These are phyloP conservation scores for Ophiostoma sp. DNA, from an alignment of 2,329 filamentous ascomycete species.

Conservation along the genomic window DNA sequence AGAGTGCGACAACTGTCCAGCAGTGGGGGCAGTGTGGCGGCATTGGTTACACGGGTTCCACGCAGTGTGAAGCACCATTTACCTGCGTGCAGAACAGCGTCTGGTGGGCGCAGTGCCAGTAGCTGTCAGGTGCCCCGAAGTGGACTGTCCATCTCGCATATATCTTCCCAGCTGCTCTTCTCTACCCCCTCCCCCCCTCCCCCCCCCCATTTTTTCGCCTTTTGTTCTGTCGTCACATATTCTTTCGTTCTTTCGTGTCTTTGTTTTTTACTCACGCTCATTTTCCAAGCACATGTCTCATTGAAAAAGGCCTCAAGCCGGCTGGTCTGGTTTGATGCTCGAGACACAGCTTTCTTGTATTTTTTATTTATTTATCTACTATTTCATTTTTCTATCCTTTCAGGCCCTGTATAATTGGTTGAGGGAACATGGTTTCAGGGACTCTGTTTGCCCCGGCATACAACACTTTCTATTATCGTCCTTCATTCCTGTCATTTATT, in stretches of 20 bases:
- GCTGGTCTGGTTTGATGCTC: neutral
- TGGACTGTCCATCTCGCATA: neutral
- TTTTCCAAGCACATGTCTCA: neutral
- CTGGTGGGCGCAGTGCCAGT: constrained; percentile 41
- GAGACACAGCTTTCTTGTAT: neutral
- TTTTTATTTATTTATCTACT: neutral
- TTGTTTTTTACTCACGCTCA: neutral
- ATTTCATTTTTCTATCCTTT: neutral
- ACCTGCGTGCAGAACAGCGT: constrained; percentile 34
- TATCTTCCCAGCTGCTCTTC: neutral
- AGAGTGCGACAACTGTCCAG: constrained; percentile 31
- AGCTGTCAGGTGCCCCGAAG: neutral
- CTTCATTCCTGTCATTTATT: neutral
- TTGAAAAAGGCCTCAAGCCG: neutral
- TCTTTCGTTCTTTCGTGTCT: neutral
- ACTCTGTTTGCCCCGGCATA: too few relatives aligned
- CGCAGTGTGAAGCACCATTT: constrained; percentile 37
- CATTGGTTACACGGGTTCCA: constrained; percentile 38
- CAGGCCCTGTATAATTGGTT: too few relatives aligned
- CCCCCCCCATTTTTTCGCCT: neutral
- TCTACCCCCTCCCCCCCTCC: neutral
- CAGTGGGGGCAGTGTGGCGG: constrained; percentile 44
- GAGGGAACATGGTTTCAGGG: too few relatives aligned
- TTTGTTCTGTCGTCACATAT: neutral
- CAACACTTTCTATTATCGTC: neutral